Conservation (phyloP, 208 protist genomes). For the Trypanosoma platydactyli region DNA sequence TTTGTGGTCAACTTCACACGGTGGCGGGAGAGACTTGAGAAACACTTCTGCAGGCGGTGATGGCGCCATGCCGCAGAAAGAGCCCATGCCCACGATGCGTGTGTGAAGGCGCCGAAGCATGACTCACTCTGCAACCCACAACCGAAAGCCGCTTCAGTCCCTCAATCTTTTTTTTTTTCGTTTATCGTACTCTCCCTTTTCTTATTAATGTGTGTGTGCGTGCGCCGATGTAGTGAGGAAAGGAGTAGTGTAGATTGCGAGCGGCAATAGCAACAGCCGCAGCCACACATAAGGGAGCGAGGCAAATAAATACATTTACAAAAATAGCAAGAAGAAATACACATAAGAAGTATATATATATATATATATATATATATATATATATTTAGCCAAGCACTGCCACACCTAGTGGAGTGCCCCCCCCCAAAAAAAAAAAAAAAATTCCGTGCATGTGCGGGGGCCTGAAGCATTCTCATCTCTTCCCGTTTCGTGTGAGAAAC, state of each 20-base stretch:
- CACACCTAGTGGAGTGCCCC: too few species aligned
- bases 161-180: not conserved
- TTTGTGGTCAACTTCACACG: constrained; percentile 42
- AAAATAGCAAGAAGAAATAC: not conserved
- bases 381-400: too few species aligned
- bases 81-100: constrained; percentile 70
- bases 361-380: not conserved
- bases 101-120: constrained; percentile 76
- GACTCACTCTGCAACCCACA: not conserved
- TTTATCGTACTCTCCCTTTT: constrained; percentile 1
- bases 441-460: not conserved
- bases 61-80: constrained; percentile 53
- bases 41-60: constrained; percentile 70
- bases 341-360: not conserved
- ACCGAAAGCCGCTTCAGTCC: not conserved
- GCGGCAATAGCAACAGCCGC: not conserved
- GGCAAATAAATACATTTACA: not conserved
- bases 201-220: not conserved
- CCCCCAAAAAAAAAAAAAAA: not conserved
- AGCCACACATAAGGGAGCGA: not conserved
- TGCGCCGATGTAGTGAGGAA: not conserved
- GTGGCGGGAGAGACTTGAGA: constrained; percentile 75
- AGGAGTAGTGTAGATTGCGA: not conserved
- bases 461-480: not conserved
- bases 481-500: constrained; percentile 36